phyloP scores from a whole-genome alignment of 176 grass and related monocot species.

The Ensete ventricosum region DNA sequence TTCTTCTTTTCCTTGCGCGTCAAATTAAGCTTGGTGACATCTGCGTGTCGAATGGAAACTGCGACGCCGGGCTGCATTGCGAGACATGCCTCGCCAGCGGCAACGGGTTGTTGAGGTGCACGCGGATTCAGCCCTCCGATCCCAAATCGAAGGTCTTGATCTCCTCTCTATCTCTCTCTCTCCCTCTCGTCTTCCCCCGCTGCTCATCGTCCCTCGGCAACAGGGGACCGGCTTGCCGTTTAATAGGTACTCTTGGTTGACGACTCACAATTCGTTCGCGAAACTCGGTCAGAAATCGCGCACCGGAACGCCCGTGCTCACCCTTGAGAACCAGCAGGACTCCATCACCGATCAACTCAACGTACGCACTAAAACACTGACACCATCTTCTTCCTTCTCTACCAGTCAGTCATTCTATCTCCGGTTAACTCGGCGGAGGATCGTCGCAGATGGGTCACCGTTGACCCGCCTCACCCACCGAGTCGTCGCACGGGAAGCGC shows the following conservation, averaged over 20 bases:
- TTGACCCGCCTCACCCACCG: not conserved
- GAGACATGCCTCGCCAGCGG: slow-evolving; percentile 68
- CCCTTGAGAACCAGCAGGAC: slow-evolving; percentile 81
- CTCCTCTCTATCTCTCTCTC: not conserved
- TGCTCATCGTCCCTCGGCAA: not conserved
- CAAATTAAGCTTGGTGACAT: slow-evolving; percentile 35
- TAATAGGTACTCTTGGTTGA: slow-evolving; percentile 91
- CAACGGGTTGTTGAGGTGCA: slow-evolving; percentile 62
- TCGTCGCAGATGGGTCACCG: not conserved
- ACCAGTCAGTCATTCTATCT: too few relatives aligned
- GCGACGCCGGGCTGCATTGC: slow-evolving; percentile 76
- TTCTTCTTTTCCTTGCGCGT: too few relatives aligned
- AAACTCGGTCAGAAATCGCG: slow-evolving; percentile 45
- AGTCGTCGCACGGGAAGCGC: too few relatives aligned
- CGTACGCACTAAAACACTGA: slow-evolving; percentile 20
- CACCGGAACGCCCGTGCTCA: slow-evolving; percentile 36
- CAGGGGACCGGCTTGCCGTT: slow-evolving; percentile 63
- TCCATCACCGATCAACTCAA: slow-evolving; percentile 75
- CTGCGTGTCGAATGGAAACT: slow-evolving; percentile 51
- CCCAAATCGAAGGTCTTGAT: slow-evolving; percentile 52
- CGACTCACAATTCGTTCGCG: slow-evolving; percentile 96
- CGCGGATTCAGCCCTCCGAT: slow-evolving; percentile 60
- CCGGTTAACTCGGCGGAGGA: too few relatives aligned
- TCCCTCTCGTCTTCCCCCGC: not conserved
- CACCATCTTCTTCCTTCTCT: not conserved